Conservation (phyloP, 225 moss, liverwort and hornwort genomes). For the Sphagnum tenellum region DNA sequence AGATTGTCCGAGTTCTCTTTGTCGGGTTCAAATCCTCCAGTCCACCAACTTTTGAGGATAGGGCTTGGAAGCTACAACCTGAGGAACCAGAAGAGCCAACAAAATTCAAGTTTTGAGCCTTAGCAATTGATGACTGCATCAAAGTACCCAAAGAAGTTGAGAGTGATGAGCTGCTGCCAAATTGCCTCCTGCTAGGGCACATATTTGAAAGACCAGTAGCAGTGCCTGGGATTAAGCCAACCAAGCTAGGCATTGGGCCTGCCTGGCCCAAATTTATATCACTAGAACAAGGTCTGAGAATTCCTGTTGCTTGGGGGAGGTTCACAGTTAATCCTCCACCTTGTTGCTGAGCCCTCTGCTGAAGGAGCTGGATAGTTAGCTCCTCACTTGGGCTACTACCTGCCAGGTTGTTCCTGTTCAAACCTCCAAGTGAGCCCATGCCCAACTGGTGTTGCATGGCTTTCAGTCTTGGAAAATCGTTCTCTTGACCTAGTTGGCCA, state of each 20-base stretch:
- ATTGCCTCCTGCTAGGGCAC: conserved; percentile 33
- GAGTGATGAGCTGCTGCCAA: conserved; percentile 10
- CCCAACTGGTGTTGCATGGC: conserved; percentile 44
- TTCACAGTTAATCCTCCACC: conserved; percentile 25
- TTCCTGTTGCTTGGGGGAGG: conserved; percentile 30
- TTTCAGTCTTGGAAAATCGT: conserved; percentile 38
- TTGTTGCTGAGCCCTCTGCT: conserved; percentile 19
- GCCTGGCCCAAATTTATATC: conserved; percentile 41
- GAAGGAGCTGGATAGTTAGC: conserved; percentile 41
- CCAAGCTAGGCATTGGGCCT: conserved; percentile 17
- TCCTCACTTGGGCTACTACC: conserved; percentile 24
- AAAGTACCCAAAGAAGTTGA: conserved; percentile 25
- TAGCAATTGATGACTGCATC: conserved; percentile 20
- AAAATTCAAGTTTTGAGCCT: conserved; percentile 27
- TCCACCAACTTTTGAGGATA: conserved; percentile 37
- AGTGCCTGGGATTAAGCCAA: conserved; percentile 17
- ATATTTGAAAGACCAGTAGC: background rate
- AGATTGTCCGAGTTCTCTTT: conserved; percentile 29
- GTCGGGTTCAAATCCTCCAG: conserved; percentile 27
- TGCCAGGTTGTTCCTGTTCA: conserved; percentile 19
- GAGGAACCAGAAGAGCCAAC: conserved; percentile 14
- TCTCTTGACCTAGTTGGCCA: conserved; percentile 15
- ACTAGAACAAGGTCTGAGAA: conserved; percentile 19
- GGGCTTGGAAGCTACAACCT: conserved; percentile 18
- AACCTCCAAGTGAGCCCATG: conserved; percentile 29